Base-by-base conservation (phyloP, 1,284 basidiomycete genomes). In the Nidula niveotomentosa region DNA sequence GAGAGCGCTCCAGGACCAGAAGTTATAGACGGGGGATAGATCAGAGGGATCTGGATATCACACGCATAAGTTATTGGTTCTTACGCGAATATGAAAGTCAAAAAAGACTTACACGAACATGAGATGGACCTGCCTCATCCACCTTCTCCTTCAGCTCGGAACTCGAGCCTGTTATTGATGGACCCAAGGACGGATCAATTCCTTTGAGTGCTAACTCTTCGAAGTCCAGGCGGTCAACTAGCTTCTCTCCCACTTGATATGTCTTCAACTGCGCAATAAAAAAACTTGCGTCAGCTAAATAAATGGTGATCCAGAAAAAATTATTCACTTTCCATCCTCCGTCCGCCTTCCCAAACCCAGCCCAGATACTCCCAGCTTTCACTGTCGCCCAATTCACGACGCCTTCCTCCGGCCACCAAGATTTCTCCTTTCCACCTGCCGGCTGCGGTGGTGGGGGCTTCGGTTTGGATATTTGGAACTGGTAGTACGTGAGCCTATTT, bases 191-290 rank as follows among this genome's bases (percentile, higher is more conserved):
- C 15, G 87, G 83, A 62, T 91, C 86, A 45, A 91, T 72, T 36
- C 79, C 77, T 65, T 88, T 87, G 59, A 91, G 73, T 12, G 84
- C 83, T 46, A 88, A 76, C 65, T 91, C 89, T 66, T 91, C 90
- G 60, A 90, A 91, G 51, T 90, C 90, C 56, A 91, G 75, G 18
- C 80, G 76, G 66, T 91, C 86, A 30, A 86, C 73, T 2, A 90
- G 64, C 8, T 81, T 80, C 72, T 90, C 85, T 35, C 89, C 90
- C 44, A 77, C 73, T 57, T 79, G 70, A 64, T 83, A 88, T 8
- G 81, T 71, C 65, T 76, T 83, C 34, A 83, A 67, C 88, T 90
- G 58, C 15, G 53, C 45, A 18, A 13, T 13, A 30, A 12, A 48
- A 48, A 13, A 55, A 33, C 45, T 30, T 23, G 37, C 51, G 33